Base-by-base conservation (phyloP, 805 yeast species). In the Lachancea dasiensis region DNA sequence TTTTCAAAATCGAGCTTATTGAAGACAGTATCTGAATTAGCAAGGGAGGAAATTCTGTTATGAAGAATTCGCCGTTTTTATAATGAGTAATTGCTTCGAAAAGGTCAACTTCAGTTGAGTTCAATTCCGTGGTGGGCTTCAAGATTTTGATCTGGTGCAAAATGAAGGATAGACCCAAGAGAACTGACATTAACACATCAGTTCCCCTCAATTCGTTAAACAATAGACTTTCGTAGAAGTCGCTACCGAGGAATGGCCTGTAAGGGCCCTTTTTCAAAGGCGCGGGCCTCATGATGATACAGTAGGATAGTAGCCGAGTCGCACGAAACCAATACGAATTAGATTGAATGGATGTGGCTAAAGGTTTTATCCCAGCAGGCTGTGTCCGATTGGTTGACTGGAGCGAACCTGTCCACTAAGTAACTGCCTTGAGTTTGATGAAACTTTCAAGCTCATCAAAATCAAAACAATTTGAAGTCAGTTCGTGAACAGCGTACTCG, bases 11-110 rank as follows among this genome's bases (percentile, higher is more conserved):
- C 11, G 13, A 21, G 3, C 49, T 39, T 3, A 44, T 23, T 3
- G 40, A 10, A 9, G 56, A 44, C n/a, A 45, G 40, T 8, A 57
- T 27, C 28, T 53, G 57, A n/a, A 50, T 26, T n/a, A 47, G 47
- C 24, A 54, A 45, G 5, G 58, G 52, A 6, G 56, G 55, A 8
- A 39, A 33, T 7, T 46, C 31, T 14, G 30, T 36, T 15, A 56
- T 31, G 22, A 37, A 43, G 32, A 57, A 56, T 9, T 36, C 38
- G 11, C 45, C 39, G 1, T 31, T 31, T n/a, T 25, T 43, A 25
- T 49, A 49, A 19, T 38, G 29, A 10, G 36, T 34, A 16, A 45
- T 29, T 5, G 44, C 34, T 21, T 31, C 34, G 4, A 25, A 20
- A 8, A 52, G 22, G 24, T 44, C 44, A 6, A 10, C 10, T 34